Conservation (phyloP, 352 stramenopile species). For the Plasmopara muralis region DNA sequence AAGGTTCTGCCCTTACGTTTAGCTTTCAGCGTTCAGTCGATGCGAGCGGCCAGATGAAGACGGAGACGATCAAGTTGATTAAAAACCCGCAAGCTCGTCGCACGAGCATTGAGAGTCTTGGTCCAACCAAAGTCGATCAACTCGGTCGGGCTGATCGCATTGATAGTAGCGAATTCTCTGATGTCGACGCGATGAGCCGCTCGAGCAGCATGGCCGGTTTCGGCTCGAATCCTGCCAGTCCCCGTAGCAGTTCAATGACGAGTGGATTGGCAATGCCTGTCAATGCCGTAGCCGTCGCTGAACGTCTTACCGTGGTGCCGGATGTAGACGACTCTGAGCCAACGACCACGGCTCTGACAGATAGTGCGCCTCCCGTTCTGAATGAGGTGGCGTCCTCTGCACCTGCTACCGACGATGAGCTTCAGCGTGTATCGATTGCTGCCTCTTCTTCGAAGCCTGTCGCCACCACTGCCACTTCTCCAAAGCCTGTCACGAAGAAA, state of each 20-base stretch:
- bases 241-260: conserved; percentile 11
- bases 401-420: neutral
- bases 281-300: conserved; percentile 16
- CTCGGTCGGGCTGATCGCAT: conserved; percentile 30
- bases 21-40: conserved; percentile 25
- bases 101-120: conserved; percentile 32
- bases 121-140: conserved; percentile 43
- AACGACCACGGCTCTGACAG: conserved; percentile 5
- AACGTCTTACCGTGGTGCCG: conserved; percentile 11
- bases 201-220: conserved; percentile 26
- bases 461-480: conserved; percentile 2
- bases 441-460: conserved; percentile 4
- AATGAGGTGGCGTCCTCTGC: conserved; percentile 3
- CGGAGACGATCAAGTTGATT: conserved; percentile 35
- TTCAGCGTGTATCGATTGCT: neutral
- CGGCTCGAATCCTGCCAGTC: conserved; percentile 26
- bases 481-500: conserved; percentile 6
- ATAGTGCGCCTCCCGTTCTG: conserved; percentile 1
- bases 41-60: conserved; percentile 18
- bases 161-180: conserved; percentile 43
- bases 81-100: conserved; percentile 44
- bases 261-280: conserved; percentile 9
- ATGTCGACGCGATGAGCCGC: conserved; percentile 41
- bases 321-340: conserved; percentile 3
- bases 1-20: conserved; percentile 37